phyloP scores from a whole-genome alignment of 1,139 yeast species.

The Pichia sp. region DNA sequence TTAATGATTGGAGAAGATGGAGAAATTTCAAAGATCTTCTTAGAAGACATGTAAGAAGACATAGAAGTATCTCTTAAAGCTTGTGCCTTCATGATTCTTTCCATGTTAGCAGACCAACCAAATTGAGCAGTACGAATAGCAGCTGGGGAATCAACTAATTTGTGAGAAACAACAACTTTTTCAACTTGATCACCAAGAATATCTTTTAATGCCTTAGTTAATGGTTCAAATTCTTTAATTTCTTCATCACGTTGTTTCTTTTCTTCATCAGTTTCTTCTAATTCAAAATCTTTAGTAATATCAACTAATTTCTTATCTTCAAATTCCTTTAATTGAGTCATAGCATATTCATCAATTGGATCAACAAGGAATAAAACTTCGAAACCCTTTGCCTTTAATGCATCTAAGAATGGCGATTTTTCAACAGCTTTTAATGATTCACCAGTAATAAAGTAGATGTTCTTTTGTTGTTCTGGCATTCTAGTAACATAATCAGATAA shows the following conservation, averaged over 20 bases:
- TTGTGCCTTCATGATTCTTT: slow-evolving; percentile 99
- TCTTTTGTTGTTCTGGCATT: slow-evolving; percentile 99
- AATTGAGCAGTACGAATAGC: slow-evolving; percentile 99
- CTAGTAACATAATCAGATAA: slow-evolving; percentile 96
- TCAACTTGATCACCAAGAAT: slow-evolving; percentile 98
- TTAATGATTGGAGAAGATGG: slow-evolving; percentile 93
- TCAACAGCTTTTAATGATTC: slow-evolving; percentile 97
- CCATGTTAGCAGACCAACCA: slow-evolving; percentile 99
- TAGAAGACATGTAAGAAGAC: slow-evolving; percentile 99
- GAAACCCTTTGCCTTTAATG: slow-evolving; percentile 96
- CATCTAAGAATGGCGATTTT: slow-evolving; percentile 98
- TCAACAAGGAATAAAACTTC: slow-evolving; percentile 97
- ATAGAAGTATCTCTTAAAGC: slow-evolving; percentile 98
- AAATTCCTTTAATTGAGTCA: slow-evolving; percentile 98
- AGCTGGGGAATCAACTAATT: slow-evolving; percentile 98
- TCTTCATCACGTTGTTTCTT: slow-evolving; percentile 91
- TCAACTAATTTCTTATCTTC: slow-evolving; percentile 99
- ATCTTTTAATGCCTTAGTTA: slow-evolving; percentile 94
- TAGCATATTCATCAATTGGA: slow-evolving; percentile 99
- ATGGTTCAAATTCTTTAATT: slow-evolving; percentile 84
- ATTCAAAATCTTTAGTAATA: slow-evolving; percentile 98
- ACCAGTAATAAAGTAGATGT: slow-evolving; percentile 98
- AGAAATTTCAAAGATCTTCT: slow-evolving; percentile 98
- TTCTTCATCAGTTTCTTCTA: slow-evolving; percentile 99
- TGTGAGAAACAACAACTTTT: slow-evolving; percentile 97